These are phyloP conservation scores for Ordospora colligata DNA, from an alignment of 371 early-diverging fungal genomes.

Conservation along the genomic window DNA sequence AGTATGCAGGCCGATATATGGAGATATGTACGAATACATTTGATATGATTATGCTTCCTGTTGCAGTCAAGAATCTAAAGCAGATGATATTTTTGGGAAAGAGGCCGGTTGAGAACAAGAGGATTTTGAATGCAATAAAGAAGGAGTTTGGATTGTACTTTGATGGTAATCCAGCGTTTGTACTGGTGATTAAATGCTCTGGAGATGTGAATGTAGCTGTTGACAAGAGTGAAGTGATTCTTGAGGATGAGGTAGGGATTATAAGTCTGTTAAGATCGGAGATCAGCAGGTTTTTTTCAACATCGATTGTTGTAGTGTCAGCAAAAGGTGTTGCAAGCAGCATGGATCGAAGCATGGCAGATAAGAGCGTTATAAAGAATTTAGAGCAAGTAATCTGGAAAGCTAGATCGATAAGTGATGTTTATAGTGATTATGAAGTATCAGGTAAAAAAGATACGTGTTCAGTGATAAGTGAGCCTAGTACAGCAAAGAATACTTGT, in stretches of 20 bases:
- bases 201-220: slow-evolving; percentile 45
- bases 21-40: background rate
- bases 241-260: slow-evolving; percentile 27
- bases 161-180: slow-evolving; percentile 31
- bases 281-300: slow-evolving; percentile 12
- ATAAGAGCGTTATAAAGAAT: no score
- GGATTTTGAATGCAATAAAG: slow-evolving; percentile 23
- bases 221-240: slow-evolving; percentile 44
- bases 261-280: slow-evolving; percentile 18
- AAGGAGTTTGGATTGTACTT: slow-evolving; percentile 10
- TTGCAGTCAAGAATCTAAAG: background rate
- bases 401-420: background rate
- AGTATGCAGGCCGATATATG: background rate
- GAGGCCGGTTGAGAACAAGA: slow-evolving; percentile 19
- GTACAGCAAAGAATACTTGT: background rate
- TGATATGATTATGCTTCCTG: slow-evolving; percentile 37
- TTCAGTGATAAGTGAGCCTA: no score
- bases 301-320: background rate
- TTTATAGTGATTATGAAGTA: background rate
- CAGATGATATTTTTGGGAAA: slow-evolving; percentile 24
- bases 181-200: slow-evolving; percentile 29
- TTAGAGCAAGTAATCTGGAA: no score
- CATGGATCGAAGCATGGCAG: background rate
- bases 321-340: background rate
- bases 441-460: slow-evolving; percentile 12